Percentiles rank a stretch among this genome's conserved stretches.
phyloP scores from a whole-genome alignment of 768 basidiomycete genomes.

The Hebeloma cylindrosporum region DNA sequence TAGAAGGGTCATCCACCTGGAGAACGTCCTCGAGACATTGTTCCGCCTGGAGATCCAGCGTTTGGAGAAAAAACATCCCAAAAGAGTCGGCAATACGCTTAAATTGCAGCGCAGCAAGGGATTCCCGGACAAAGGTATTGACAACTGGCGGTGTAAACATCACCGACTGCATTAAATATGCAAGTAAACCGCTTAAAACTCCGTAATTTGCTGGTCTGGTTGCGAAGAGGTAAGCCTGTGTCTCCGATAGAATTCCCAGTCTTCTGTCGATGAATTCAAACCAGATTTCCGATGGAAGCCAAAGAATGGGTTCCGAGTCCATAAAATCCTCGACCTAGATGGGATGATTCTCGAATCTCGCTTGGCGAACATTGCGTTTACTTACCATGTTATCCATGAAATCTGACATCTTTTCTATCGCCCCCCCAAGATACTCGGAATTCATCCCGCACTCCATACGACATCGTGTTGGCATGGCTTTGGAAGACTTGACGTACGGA shows the following conservation, averaged over 20 bases:
- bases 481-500: not conserved
- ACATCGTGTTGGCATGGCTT: not conserved
- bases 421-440: constrained; percentile 11
- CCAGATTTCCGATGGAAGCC: constrained; percentile 13
- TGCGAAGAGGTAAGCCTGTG: not conserved
- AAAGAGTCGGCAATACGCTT: not conserved
- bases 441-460: constrained; percentile 21
- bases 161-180: constrained; percentile 16
- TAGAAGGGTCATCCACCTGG: too few species aligned
- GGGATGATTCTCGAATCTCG: too few species aligned
- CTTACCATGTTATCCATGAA: too few species aligned
- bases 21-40: too few species aligned
- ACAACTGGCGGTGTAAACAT: constrained; percentile 12
- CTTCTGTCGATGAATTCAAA: constrained; percentile 10
- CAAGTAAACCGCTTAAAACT: constrained; percentile 7
- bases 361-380: too few species aligned
- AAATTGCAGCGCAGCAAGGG: constrained; percentile 1
- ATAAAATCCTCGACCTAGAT: constrained; percentile 8
- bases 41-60: too few species aligned
- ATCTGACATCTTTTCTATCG: too few species aligned
- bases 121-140: constrained; percentile 7
- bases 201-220: constrained; percentile 10
- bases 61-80: constrained; percentile 6
- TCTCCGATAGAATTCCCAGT: not conserved
- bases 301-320: constrained; percentile 8